Base-by-base conservation (phyloP, 129 eudicot species). In the Arctium minus region DNA sequence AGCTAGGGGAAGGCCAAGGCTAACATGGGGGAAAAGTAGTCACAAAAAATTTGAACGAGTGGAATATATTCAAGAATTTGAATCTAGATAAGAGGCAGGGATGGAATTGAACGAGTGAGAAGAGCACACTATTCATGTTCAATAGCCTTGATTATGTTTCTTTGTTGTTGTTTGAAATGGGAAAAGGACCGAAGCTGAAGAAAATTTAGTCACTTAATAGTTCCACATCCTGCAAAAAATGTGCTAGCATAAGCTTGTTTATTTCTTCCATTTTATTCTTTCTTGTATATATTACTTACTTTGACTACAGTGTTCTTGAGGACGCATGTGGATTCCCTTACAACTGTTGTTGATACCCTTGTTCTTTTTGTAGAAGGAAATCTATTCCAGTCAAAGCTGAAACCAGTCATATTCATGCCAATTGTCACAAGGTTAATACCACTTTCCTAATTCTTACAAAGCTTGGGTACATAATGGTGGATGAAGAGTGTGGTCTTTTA, bases 361-460 rank as follows among this genome's bases (percentile, higher is more conserved):
- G 17, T 17, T 39, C 33, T 78, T 83, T 72, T 0, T 76, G 69
- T 78, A 89, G 96, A 86, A 79, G 79, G 73, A 89, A 90, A 84
- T 80, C 89, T 35, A 48, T 83, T 72, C 84, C 83, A 68, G 81
- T 67, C 48, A 87, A 73, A 27, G 81, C 56, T 27, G 89, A 75
- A 33, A 53, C 74, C 78, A 67, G 36, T 80, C 73, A 79, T 78
- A 80, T 75, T 30, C 79, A 79, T 80, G 87, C 76, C 71, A 72
- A 32, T 60, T 44, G 75, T 78, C 81, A 83, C 38, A 88, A 89
- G 97, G 94, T 94, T 86, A 79, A 68, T 70, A 56, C 17, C 56
- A 48, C 37, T 60, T 68, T 10, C 76, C 30, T 60, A 32, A 46
- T 39, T 70, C 77, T 64, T 65, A 29, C 30, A 3, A 76, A 53